Conservation (phyloP, 768 basidiomycete genomes). For the Tubosaeta sp. region DNA sequence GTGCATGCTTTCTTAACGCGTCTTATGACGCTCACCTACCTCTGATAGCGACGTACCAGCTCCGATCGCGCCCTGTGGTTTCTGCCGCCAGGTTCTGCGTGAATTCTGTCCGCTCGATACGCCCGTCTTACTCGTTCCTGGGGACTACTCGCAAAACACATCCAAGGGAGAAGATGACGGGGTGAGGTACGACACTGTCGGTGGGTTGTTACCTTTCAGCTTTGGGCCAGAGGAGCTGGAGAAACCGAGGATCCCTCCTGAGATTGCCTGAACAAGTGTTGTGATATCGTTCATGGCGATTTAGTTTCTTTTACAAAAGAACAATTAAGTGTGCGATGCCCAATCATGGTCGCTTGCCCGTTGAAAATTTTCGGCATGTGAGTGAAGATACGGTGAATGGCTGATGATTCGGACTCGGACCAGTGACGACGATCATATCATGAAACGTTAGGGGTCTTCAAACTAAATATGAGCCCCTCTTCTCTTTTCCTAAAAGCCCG, state of each 20-base stretch:
- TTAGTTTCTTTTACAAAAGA: too few species aligned
- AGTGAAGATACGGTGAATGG: too few species aligned
- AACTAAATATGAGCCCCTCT: not conserved
- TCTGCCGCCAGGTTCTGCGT: constrained; percentile 87
- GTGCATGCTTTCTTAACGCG: constrained; percentile 38
- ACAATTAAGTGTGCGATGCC: too few species aligned
- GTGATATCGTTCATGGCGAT: too few species aligned
- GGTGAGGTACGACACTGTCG: constrained; percentile 64
- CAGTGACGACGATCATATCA: too few species aligned
- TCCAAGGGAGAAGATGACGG: constrained; percentile 26
- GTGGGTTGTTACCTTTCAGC: constrained; percentile 73
- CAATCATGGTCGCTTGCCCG: too few species aligned
- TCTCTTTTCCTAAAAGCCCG: not conserved
- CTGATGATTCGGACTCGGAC: too few species aligned
- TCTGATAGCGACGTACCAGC: constrained; percentile 58
- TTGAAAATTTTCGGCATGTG: too few species aligned
- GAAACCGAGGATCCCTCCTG: not conserved
- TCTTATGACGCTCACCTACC: not conserved
- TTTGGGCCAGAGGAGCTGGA: constrained; percentile 84
- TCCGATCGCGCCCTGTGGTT: constrained; percentile 82
- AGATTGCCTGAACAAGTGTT: not conserved
- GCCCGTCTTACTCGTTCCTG: constrained; percentile 69
- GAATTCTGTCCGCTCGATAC: constrained; percentile 78
- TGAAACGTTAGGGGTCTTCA: not conserved
- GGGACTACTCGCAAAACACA: constrained; percentile 47